Percentiles rank a stretch among this genome's conserved stretches.
Evolutionary conservation across 192 early-diverging fungal genomes (phyloP).

Genomic region (Coemansia sp.): DNA sequence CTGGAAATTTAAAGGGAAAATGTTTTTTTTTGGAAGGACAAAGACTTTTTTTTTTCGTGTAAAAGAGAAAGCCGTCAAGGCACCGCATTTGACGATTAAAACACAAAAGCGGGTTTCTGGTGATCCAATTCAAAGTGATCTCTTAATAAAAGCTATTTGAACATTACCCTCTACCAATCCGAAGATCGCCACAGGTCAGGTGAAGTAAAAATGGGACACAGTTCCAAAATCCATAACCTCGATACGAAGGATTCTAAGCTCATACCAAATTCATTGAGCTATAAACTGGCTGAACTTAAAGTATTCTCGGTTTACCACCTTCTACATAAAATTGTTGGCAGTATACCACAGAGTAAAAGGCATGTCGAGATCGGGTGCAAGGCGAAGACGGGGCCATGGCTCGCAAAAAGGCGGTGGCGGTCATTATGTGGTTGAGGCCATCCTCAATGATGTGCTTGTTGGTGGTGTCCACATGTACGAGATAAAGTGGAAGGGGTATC

Average conservation of each 20-base stretch:
- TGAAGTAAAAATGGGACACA: neutral
- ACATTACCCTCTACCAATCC: too few relatives aligned
- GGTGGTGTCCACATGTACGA: conserved; percentile 22
- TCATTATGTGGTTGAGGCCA: conserved; percentile 17
- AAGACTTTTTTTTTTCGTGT: too few relatives aligned
- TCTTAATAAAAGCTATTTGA: too few relatives aligned
- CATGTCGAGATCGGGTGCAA: neutral
- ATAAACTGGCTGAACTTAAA: neutral
- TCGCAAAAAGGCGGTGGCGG: neutral
- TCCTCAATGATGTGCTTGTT: conserved; percentile 20
- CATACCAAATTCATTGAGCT: neutral
- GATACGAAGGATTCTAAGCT: neutral
- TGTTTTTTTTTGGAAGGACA: neutral
- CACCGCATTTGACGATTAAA: neutral
- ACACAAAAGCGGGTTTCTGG: neutral
- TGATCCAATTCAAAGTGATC: neutral
- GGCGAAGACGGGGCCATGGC: neutral
- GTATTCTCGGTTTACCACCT: neutral
- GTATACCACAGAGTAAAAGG: neutral
- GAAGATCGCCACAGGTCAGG: neutral
- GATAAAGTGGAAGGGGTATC: conserved; percentile 25
- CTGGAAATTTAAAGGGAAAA: neutral
- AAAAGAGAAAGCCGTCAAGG: neutral
- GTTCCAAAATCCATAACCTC: neutral
- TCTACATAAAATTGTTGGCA: neutral